Evolutionary conservation across 805 yeast genomes (phyloP).

Genomic region (Nakazawaea molendinolei): DNA sequence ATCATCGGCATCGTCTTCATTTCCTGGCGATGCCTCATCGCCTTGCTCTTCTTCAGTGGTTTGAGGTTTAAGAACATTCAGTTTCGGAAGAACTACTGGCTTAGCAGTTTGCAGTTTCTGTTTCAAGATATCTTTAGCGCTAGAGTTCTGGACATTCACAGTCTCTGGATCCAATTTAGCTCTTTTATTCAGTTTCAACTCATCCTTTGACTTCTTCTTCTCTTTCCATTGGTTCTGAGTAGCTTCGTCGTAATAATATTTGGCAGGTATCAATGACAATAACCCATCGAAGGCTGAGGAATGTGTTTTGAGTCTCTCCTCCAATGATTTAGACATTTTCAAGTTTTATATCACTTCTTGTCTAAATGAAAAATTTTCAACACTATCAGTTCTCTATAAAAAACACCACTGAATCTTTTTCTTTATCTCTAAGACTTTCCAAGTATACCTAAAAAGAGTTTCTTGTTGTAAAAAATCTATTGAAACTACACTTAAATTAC

Average conservation of each 20-base stretch:
- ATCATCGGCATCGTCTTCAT: conserved; percentile 20
- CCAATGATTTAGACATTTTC: conserved; percentile 11
- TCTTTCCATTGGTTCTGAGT: conserved; percentile 88
- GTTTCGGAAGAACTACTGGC: conserved; percentile 33
- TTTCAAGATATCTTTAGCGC: conserved; percentile 56
- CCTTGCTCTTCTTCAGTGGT: conserved; percentile 12
- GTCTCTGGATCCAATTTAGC: conserved; percentile 71
- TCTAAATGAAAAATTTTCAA: too few species aligned
- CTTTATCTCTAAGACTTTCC: too few species aligned
- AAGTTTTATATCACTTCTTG: too few species aligned
- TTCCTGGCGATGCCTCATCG: conserved; percentile 9
- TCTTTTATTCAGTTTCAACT: conserved; percentile 51
- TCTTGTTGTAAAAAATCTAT: too few species aligned
- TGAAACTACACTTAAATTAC: too few species aligned
- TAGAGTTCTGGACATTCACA: conserved; percentile 38
- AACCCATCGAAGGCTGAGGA: conserved; percentile 84
- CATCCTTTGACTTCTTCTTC: conserved; percentile 67
- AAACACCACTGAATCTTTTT: too few species aligned
- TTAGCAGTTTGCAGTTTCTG: conserved; percentile 48
- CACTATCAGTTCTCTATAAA: too few species aligned
- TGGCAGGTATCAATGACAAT: conserved; percentile 87
- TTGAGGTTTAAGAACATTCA: not conserved
- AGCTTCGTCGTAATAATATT: conserved; percentile 87
- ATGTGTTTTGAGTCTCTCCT: conserved; percentile 74
- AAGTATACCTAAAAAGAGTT: too few species aligned